Evolutionary conservation across 2,329 filamentous ascomycete species (phyloP).

Genomic region (Septoria petroselini): DNA sequence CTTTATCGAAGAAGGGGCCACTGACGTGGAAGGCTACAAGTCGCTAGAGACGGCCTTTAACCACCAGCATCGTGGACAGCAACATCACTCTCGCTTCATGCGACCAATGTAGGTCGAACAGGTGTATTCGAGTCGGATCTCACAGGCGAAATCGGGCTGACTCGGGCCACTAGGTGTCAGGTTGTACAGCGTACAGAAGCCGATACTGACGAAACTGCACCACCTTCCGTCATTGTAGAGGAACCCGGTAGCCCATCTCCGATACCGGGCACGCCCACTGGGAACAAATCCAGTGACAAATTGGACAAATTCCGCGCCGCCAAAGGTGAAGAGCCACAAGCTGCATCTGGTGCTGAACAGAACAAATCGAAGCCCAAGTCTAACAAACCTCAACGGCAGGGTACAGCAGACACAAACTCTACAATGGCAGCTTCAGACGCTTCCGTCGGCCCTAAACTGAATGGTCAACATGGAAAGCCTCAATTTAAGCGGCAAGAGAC

Average conservation of each 20-base stretch:
- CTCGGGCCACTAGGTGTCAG: constrained; percentile 36
- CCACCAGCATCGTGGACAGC: constrained; percentile 59
- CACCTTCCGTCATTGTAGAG: constrained; percentile 19
- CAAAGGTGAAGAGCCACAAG: background rate
- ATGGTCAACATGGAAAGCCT: constrained; percentile 8
- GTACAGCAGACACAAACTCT: constrained; percentile 12
- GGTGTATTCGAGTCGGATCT: too few species aligned
- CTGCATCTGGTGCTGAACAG: constrained; percentile 7
- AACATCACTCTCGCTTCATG: constrained; percentile 62
- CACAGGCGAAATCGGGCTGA: too few species aligned
- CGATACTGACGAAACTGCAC: constrained; percentile 15
- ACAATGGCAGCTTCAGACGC: constrained; percentile 16
- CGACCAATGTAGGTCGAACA: constrained; percentile 45
- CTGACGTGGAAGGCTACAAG: constrained; percentile 63
- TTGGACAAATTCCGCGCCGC: background rate
- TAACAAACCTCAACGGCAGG: constrained; percentile 8
- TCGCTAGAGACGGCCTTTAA: constrained; percentile 60
- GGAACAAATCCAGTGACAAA: constrained; percentile 7
- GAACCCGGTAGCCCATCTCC: constrained; percentile 15
- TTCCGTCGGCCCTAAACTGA: constrained; percentile 8
- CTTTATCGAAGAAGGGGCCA: constrained; percentile 61
- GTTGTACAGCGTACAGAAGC: constrained; percentile 23
- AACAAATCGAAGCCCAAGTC: constrained; percentile 7
- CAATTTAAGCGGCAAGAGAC: constrained; percentile 23
- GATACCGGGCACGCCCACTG: constrained; percentile 12